Evolutionary conservation across 73 alveolate species (phyloP).

Genomic region (Tetrahymena malaccensis): DNA sequence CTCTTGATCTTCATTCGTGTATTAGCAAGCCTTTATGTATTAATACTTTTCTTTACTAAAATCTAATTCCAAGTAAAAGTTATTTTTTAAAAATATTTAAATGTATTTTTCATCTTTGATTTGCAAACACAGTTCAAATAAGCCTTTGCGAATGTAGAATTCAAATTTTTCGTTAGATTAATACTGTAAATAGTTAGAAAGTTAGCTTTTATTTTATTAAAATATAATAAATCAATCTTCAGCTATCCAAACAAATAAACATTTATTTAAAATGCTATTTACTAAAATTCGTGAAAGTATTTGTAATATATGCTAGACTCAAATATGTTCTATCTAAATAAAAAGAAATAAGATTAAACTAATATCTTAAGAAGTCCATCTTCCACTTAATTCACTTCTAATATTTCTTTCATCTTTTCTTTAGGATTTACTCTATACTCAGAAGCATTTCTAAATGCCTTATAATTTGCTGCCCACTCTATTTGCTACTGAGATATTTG

Average conservation of each 20-base stretch:
- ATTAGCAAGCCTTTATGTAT: neutral
- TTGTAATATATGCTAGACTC: neutral
- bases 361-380: neutral
- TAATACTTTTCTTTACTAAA: neutral
- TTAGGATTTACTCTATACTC: neutral
- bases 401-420: neutral
- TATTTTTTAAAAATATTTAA: neutral
- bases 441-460: neutral
- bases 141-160: neutral
- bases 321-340: neutral
- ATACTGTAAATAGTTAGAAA: neutral
- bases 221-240: too few relatives aligned
- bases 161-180: neutral
- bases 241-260: too few relatives aligned
- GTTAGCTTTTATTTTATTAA: neutral
- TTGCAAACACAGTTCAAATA: neutral
- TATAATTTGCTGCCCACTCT: neutral
- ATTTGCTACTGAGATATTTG: neutral
- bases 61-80: neutral
- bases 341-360: neutral
- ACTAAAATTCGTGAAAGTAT: neutral
- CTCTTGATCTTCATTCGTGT: neutral
- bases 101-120: neutral
- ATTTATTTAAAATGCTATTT: neutral
- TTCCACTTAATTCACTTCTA: neutral